phyloP scores from a whole-genome alignment of 352 stramenopile species.

The Plasmopara viticola region DNA sequence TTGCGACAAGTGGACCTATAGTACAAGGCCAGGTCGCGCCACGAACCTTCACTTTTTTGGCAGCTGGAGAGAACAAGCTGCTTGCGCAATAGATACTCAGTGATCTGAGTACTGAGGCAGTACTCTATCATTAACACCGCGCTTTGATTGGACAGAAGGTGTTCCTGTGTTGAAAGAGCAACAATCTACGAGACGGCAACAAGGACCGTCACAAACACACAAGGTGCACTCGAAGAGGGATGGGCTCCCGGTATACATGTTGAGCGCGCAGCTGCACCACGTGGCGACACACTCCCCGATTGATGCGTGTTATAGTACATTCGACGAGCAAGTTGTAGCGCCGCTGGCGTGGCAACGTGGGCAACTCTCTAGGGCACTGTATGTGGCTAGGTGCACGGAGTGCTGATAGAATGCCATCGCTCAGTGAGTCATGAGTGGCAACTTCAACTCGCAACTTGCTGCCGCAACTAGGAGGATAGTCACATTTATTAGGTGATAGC shows the following conservation, averaged over 20 bases:
- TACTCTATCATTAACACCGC: neutral
- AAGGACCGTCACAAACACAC: neutral
- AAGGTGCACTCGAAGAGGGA: neutral
- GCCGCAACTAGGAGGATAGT: too few relatives aligned
- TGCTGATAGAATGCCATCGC: too few relatives aligned
- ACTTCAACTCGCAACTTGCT: too few relatives aligned
- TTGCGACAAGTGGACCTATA: slow-evolving; percentile 23
- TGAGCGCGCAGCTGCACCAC: neutral
- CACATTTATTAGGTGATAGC: too few relatives aligned
- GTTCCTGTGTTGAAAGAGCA: neutral
- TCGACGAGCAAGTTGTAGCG: neutral
- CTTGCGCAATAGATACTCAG: too few relatives aligned
- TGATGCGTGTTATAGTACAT: neutral
- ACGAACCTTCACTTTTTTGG: slow-evolving; percentile 17
- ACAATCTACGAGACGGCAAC: neutral
- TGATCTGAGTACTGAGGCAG: too few relatives aligned
- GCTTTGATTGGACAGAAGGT: neutral
- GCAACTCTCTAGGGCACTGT: neutral
- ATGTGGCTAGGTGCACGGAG: too few relatives aligned
- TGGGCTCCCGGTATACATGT: neutral
- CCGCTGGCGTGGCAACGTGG: neutral
- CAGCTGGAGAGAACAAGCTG: neutral
- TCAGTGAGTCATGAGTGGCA: too few relatives aligned
- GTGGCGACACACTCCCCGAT: neutral
- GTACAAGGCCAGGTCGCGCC: slow-evolving; percentile 8